Base-by-base conservation (phyloP, 2,329 filamentous ascomycete species). In the Exserohilum rostratum region DNA sequence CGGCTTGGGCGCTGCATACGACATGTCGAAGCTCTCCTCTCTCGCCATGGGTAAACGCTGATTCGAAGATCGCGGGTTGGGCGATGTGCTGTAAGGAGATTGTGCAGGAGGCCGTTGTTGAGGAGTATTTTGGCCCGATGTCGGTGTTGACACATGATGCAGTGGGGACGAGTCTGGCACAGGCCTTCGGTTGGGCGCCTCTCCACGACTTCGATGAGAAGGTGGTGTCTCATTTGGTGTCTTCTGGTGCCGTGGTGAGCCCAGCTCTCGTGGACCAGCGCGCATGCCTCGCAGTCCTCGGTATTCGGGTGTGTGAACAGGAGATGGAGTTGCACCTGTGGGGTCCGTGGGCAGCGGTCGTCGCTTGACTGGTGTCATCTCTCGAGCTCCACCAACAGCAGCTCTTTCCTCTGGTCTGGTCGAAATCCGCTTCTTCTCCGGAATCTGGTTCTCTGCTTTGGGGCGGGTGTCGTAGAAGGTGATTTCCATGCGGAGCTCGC, bases 391-490 rank as follows among this genome's bases (percentile, higher is more conserved):
- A 52, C 75, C 72, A 48, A 74, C 76, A 58, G 66, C 75, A 55
- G 75, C 78, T 54, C 71, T 68, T 43, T 47, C 76, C 53, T 69
- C 75, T 31, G 49, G 59, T 52, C 62, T 77, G 18, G 74, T 27
- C 49, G 60, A 60, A 57, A 69, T 66, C 77, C 85, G 54, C 83
- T 78, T 70, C 62, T 85, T 87, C 57, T 85, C 82, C 27, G 74
- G 76, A 6, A 77, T 78, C 1, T 82, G 78, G 76, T 89, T 92
- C 55, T 96, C 91, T 11, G 84, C 83, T 76, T 95, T 95, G 17
- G 91, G 90, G 22, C 93, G 85, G 51, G 84, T 87, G 74, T 99
- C 95, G 80, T 98, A 99, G 78, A 90, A 99, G 37, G 95, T 99
- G 77, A 97, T 88, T 77, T 99, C 95, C 61, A 99, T 88, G 63